Evolutionary conservation across 768 basidiomycete genomes (phyloP).

Genomic region (Termitomyces eurrhizus): DNA sequence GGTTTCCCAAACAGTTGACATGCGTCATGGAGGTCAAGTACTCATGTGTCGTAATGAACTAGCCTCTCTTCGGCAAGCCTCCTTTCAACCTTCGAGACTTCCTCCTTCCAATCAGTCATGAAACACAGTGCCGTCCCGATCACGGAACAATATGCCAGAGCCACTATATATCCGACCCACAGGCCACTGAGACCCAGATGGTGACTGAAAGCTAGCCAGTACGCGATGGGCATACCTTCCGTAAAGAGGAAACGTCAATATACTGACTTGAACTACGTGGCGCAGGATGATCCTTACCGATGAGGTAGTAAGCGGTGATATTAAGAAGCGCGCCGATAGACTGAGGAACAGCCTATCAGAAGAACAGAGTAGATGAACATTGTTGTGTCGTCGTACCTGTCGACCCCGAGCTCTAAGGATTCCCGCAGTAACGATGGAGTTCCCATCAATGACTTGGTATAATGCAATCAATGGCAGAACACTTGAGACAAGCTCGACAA

Average conservation of each 20-base stretch:
- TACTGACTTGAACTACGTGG: too few relatives aligned
- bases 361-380: neutral
- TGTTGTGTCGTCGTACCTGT: neutral
- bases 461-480: constrained; percentile 29
- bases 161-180: constrained; percentile 59
- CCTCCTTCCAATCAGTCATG: constrained; percentile 46
- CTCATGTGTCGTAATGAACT: neutral
- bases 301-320: constrained; percentile 9
- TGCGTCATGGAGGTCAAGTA: neutral
- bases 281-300: constrained; percentile 2
- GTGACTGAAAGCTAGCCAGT: constrained; percentile 50
- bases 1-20: neutral
- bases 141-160: constrained; percentile 38
- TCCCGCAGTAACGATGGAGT: neutral
- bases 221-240: constrained; percentile 56
- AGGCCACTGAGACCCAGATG: constrained; percentile 49
- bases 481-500: constrained; percentile 38
- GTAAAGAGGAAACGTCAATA: neutral
- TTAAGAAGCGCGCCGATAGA: constrained; percentile 51
- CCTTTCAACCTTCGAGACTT: constrained; percentile 40
- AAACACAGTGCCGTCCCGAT: constrained; percentile 38
- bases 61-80: constrained; percentile 7
- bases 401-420: constrained; percentile 1
- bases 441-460: neutral
- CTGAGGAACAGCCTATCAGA: constrained; percentile 25